Percentiles rank a stretch among this genome's conserved stretches.
These are phyloP conservation scores for Ophiosphaerella korrae DNA, from an alignment of 2,329 filamentous ascomycete genomes.

Conservation along the genomic window DNA sequence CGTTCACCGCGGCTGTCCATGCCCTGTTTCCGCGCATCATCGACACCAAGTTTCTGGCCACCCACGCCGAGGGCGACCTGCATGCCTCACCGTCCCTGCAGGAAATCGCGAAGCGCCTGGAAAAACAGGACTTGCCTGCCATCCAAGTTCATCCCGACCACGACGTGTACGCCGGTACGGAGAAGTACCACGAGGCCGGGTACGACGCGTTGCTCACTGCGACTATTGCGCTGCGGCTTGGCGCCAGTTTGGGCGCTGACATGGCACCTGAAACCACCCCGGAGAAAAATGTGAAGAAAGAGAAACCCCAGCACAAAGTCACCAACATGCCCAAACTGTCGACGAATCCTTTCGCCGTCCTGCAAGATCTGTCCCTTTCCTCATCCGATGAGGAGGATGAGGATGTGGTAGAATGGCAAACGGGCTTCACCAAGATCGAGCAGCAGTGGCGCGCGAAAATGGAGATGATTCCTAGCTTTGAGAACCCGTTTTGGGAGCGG, in stretches of 20 bases:
- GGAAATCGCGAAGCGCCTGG: slow-evolving; percentile 54
- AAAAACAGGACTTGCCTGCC: slow-evolving; percentile 48
- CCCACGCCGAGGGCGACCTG: slow-evolving; percentile 59
- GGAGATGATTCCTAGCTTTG: slow-evolving; percentile 58
- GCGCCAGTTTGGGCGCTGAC: slow-evolving; percentile 56
- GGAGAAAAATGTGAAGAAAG: background rate
- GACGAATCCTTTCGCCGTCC: background rate
- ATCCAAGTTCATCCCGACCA: slow-evolving; percentile 42
- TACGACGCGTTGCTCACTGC: slow-evolving; percentile 68
- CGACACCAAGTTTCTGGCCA: slow-evolving; percentile 69
- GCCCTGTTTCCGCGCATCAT: slow-evolving; percentile 62
- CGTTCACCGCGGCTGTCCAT: slow-evolving; percentile 61
- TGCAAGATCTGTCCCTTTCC: background rate
- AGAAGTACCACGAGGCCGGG: slow-evolving; percentile 63
- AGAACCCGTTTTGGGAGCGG: slow-evolving; percentile 60
- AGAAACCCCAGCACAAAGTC: slow-evolving; percentile 10
- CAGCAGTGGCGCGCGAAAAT: slow-evolving; percentile 33
- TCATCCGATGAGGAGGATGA: slow-evolving; percentile 27
- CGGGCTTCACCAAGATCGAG: slow-evolving; percentile 27
- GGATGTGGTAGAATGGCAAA: slow-evolving; percentile 20
- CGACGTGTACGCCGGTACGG: slow-evolving; percentile 48
- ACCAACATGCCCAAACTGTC: slow-evolving; percentile 2
- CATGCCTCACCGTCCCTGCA: slow-evolving; percentile 56
- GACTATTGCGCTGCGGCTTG: slow-evolving; percentile 61
- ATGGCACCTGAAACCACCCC: background rate